These are phyloP conservation scores for Vigna nakashimae DNA, from an alignment of 306 rosid genomes.

Conservation along the genomic window DNA sequence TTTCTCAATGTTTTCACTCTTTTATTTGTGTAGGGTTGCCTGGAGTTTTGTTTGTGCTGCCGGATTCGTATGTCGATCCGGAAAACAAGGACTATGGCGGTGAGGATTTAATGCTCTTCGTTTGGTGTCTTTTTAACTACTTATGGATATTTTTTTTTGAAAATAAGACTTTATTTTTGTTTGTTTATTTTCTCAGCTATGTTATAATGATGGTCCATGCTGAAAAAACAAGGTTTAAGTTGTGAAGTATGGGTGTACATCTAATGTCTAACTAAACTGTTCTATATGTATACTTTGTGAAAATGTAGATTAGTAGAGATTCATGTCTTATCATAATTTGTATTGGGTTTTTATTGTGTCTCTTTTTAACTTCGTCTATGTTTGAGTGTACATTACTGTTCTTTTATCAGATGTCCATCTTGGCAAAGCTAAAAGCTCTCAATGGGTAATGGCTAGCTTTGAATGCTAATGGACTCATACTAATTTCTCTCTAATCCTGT, in stretches of 20 bases:
- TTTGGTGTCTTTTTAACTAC: neutral
- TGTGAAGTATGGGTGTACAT: constrained; percentile 52
- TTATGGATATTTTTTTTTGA: neutral
- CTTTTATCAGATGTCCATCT: constrained; percentile 59
- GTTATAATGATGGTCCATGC: constrained; percentile 46
- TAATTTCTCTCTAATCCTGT: constrained; percentile 40
- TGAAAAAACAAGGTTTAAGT: constrained; percentile 50
- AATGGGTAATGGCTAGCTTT: constrained; percentile 57
- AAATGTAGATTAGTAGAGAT: constrained; percentile 60
- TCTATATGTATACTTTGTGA: constrained; percentile 47
- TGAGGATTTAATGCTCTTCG: constrained; percentile 41
- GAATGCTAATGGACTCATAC: constrained; percentile 74
- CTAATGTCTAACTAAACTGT: constrained; percentile 57
- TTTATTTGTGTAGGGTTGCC: constrained; percentile 64
- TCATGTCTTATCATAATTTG: constrained; percentile 21
- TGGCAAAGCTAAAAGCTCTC: constrained; percentile 68
- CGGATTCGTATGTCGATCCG: constrained; percentile 92
- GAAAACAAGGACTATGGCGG: constrained; percentile 93
- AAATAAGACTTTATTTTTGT: neutral
- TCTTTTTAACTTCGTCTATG: neutral
- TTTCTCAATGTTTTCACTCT: neutral
- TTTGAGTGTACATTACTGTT: neutral
- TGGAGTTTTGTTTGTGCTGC: constrained; percentile 88
- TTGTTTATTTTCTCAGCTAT: neutral
- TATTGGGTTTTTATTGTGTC: neutral